Base-by-base conservation (phyloP, 2,329 filamentous ascomycete genomes). In the Microcyclosporella mali region DNA sequence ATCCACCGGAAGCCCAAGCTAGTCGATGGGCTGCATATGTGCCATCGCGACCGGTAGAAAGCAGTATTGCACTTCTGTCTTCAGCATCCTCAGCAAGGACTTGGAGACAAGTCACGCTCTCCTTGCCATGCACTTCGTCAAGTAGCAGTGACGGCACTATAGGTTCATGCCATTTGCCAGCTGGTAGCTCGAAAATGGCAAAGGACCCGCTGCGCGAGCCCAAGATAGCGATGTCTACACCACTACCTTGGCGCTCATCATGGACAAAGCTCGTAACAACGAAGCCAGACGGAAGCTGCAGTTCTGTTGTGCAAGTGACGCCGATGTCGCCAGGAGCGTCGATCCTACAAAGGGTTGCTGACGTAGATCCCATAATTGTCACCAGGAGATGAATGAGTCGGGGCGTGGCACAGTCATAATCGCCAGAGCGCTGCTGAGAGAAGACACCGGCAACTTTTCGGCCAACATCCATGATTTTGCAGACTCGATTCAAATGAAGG, bases 31-130 rank as follows among this genome's bases (percentile, higher is more conserved):
- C 78, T 30, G 83, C 78, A 54, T 84, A 88, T 37, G 73, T 79
- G 2, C 88, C 86, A 61, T 95, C 85, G 41, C 88, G 78, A 30
- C 84, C 84, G 3, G 84, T 86, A 0, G 83, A 82, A 11, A 90
- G 65, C 32, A 94, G 72, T 15, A 65, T 57, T 41, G 11, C 27
- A 11, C n/a, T 14, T 18, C 18, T 16, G 19, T 28, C n/a, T n/a
- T 15, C 11, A 11, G 19, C 6, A 35, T 18, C 11, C 3, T 2
- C 8, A 4, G n/a, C 25, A 9, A 25, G 21, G 36, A 43, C 9
- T 4, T 34, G 19, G 9, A 95, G 77, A 29, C 74, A 73, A 2
- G 85, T 90, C 33, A 95, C 78, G 6, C 84, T 77, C 56, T 94
- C 75, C 33, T 66, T 65, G 6, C 67, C 69, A 52, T 81, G 33